Base-by-base conservation (phyloP, 129 eudicot species). In the Rutidosis leptorrhynchoides region DNA sequence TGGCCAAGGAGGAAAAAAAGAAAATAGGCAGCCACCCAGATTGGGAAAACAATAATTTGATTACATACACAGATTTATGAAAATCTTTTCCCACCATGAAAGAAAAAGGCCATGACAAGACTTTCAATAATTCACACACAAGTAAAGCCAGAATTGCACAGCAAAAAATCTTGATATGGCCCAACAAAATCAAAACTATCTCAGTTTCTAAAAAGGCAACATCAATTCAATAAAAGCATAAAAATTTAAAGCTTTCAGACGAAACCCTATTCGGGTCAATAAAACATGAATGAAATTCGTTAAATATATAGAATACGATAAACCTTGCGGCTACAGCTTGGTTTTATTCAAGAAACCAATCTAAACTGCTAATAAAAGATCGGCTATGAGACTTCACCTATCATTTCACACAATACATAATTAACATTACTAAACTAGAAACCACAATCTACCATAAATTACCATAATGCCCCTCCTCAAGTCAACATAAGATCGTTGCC, bases 401-500 rank as follows among this genome's bases (percentile, higher is more conserved):
- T 11, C 16, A 1, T 56, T 25, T 25, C 65, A 64, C 37, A 60
- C 80, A 62, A 60, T 52, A 68, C 79, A 59, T 60, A 40, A 2
- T 35, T 68, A 67, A 64, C 29, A 37, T 27, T 17, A 48, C 66
- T 74, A 66, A 42, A 74, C 78, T 74, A 56, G 37, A 42, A 74
- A 74, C 73, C 73, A 59, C 30, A 33, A 67, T 30, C 67, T 51
- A 29, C 67, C 77, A 19, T 22, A 10, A 52, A 61, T 48, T 62
- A 49, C 62, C 69, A 25, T 26, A 26, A 56, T 26, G 62, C 62
- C 19, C 27, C 35, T 25, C 63, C 6, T 74, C 74, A 60, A 17
- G 84, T 83, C 79, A 90, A 76, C 90, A 74, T 84, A 67, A 86
- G 88, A 79, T 86, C 84, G 53, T 76, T 82, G 45, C 84, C 81